Evolutionary conservation across 495 filamentous ascomycete species (phyloP).

Genomic region (Xylona heveae): DNA sequence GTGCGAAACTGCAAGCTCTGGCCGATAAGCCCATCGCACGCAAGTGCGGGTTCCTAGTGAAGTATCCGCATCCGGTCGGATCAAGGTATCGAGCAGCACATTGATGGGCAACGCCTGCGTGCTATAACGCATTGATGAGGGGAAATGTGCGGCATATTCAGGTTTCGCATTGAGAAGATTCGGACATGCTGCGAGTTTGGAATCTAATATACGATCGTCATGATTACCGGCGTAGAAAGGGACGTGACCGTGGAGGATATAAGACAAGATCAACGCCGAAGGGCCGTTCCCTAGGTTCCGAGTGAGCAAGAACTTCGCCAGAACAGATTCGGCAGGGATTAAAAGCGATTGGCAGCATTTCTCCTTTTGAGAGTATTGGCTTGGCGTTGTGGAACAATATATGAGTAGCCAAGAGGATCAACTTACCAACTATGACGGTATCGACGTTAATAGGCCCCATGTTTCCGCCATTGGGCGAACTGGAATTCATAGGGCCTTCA

Average conservation of each 20-base stretch:
- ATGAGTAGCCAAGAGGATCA: too few relatives aligned
- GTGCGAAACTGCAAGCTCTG: conserved; percentile 31
- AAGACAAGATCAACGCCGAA: conserved; percentile 44
- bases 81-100: conserved; percentile 38
- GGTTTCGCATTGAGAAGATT: conserved; percentile 25
- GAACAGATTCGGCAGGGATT: neutral
- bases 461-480: too few relatives aligned
- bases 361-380: too few relatives aligned
- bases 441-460: too few relatives aligned
- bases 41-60: conserved; percentile 29
- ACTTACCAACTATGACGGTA: conserved; percentile 17
- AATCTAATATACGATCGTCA: conserved; percentile 36
- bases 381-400: neutral
- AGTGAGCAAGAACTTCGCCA: neutral
- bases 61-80: conserved; percentile 41
- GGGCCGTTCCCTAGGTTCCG: conserved; percentile 35
- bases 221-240: conserved; percentile 38
- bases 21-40: conserved; percentile 31
- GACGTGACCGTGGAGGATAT: conserved; percentile 43
- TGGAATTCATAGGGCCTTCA: too few relatives aligned
- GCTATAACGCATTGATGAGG: conserved; percentile 40
- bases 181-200: conserved; percentile 23
- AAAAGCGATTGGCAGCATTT: neutral
- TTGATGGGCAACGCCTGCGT: conserved; percentile 44
- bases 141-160: conserved; percentile 36